Percentiles rank a stretch among this genome's conserved stretches.
Conservation (phyloP, 2,329 filamentous ascomycete species). For the Orbilia brochopaga region DNA sequence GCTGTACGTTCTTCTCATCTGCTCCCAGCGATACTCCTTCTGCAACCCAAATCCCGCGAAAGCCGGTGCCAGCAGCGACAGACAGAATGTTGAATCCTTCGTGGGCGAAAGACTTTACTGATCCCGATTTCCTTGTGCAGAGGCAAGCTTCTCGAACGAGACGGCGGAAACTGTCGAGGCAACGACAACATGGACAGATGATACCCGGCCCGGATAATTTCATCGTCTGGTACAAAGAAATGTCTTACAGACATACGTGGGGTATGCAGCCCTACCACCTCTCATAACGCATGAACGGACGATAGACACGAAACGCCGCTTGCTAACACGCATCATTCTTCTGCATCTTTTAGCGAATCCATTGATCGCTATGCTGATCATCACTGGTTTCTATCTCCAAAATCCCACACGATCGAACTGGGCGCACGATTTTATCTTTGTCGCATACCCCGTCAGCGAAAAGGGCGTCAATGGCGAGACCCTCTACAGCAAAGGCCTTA, state of each 20-base stretch:
- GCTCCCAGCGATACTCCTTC: background rate
- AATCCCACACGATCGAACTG: slow-evolving; percentile 81
- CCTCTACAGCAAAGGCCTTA: slow-evolving; percentile 81
- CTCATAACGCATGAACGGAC: background rate
- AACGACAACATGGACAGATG: slow-evolving; percentile 47
- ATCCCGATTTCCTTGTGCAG: slow-evolving; percentile 36
- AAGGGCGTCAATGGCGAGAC: slow-evolving; percentile 59
- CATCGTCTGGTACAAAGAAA: slow-evolving; percentile 54
- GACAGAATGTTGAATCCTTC: slow-evolving; percentile 27
- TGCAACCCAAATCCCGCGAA: slow-evolving; percentile 8
- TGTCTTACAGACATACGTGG: slow-evolving; percentile 56
- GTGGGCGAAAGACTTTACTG: slow-evolving; percentile 19
- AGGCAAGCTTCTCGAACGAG: slow-evolving; percentile 53
- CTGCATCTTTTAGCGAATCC: slow-evolving; percentile 64
- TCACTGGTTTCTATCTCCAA: slow-evolving; percentile 72
- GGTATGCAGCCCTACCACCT: slow-evolving; percentile 42
- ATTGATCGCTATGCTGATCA: slow-evolving; percentile 69
- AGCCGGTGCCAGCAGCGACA: slow-evolving; percentile 5
- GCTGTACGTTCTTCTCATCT: slow-evolving; percentile 47
- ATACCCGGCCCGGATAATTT: slow-evolving; percentile 49
- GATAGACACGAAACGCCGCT: background rate
- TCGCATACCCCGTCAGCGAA: slow-evolving; percentile 72
- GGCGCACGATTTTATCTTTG: slow-evolving; percentile 80
- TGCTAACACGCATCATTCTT: background rate
- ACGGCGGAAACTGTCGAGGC: slow-evolving; percentile 53